A percentile compares a stretch with the other conserved stretches of the same genome.
Evolutionary conservation across 2,329 filamentous ascomycete species (phyloP).

Genomic region (Cryphonectria naterciae): DNA sequence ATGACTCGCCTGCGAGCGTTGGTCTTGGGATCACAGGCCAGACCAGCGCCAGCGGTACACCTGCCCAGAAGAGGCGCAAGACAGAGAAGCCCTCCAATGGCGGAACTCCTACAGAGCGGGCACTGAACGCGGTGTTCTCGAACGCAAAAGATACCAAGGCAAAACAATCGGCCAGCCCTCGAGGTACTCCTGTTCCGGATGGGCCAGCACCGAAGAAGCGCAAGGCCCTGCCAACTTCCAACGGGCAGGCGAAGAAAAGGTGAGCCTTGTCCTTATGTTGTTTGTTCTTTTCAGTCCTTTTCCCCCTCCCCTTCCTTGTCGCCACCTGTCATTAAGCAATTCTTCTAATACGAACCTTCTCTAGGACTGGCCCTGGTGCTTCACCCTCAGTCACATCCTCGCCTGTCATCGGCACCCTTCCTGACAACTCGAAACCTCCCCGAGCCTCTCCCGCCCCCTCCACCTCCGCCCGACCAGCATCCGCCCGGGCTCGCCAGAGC

Average conservation of each 20-base stretch:
- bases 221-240: constrained; percentile 67
- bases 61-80: constrained; percentile 76
- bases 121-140: constrained; percentile 61
- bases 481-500: constrained; percentile 76
- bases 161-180: constrained; percentile 64
- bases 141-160: constrained; percentile 57
- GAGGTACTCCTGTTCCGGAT: constrained; percentile 70
- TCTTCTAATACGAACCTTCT: constrained; percentile 36
- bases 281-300: constrained; percentile 28
- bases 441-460: constrained; percentile 64
- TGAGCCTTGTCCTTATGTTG: constrained; percentile 37
- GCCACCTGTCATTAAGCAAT: constrained; percentile 30
- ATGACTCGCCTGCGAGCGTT: constrained; percentile 41
- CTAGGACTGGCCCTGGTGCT: constrained; percentile 35
- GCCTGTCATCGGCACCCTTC: constrained; percentile 70
- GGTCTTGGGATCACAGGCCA: constrained; percentile 70
- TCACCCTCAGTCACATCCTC: constrained; percentile 77
- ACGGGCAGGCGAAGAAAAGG: constrained; percentile 80
- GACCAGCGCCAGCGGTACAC: constrained; percentile 51
- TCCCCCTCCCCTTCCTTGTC: not conserved
- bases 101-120: constrained; percentile 64
- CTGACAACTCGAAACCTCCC: constrained; percentile 59
- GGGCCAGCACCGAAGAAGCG: constrained; percentile 66
- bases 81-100: constrained; percentile 68
- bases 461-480: constrained; percentile 62